Percentiles rank a stretch among this genome's conserved stretches.
These are phyloP conservation scores for Arabidopsis thaliana DNA, from an alignment of 345 rosid genomes.

Conservation along the genomic window TAIR10.1 NC_003070.9:10151001-10151500, in stretches of 20 bases:
- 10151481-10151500: no score
- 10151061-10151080: constrained; percentile 85
- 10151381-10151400: no score
- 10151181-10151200: constrained; percentile 39
- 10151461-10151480: no score
- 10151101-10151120: constrained; percentile 88
- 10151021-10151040: constrained; percentile 96
- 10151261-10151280: neutral
- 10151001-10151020: constrained; percentile 90
- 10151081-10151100: constrained; percentile 90
- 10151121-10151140: constrained; percentile 83
- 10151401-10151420: no score
- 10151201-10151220: constrained; percentile 16
- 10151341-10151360: neutral
- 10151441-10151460: no score
- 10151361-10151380: neutral
- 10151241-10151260: constrained; percentile 5
- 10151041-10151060: constrained; percentile 85
- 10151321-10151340: neutral
- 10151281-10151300: constrained; percentile 18
- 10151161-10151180: neutral
- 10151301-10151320: neutral
- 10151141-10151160: constrained; percentile 59
- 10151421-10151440: no score
- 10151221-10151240: constrained; percentile 8